phyloP scores from a whole-genome alignment of 2,329 filamentous ascomycete genomes.

The Colletotrichum limetticola region DNA sequence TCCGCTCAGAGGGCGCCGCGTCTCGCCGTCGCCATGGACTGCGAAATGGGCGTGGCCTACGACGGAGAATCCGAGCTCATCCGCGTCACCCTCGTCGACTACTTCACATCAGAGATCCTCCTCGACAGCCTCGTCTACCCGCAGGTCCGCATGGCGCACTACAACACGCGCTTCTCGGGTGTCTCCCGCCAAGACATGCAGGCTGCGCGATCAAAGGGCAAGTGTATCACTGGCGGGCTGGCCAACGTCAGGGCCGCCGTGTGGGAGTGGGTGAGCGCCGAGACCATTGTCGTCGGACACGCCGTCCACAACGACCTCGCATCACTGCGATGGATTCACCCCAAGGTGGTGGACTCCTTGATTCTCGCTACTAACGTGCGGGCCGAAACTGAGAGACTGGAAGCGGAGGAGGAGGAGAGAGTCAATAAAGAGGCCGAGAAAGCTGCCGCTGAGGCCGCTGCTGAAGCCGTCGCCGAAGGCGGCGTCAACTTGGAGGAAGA shows the following conservation, averaged over 20 bases:
- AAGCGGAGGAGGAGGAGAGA: constrained; percentile 32
- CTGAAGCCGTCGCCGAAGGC: background rate
- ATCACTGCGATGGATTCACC: constrained; percentile 60
- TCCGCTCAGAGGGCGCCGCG: background rate
- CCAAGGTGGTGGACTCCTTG: constrained; percentile 56
- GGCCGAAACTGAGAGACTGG: constrained; percentile 26
- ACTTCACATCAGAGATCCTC: constrained; percentile 58
- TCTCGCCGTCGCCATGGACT: constrained; percentile 59
- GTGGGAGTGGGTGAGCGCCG: constrained; percentile 54
- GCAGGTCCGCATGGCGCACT: constrained; percentile 55
- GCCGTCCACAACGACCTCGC: constrained; percentile 53
- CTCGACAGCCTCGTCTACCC: constrained; percentile 63
- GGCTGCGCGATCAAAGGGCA: constrained; percentile 42
- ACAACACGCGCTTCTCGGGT: constrained; percentile 62
- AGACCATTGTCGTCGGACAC: constrained; percentile 62
- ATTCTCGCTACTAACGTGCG: constrained; percentile 42
- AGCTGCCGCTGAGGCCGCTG: too few species aligned
- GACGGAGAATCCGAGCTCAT: constrained; percentile 61
- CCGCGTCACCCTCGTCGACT: constrained; percentile 61
- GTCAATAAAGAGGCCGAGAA: constrained; percentile 11
- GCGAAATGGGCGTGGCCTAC: constrained; percentile 62
- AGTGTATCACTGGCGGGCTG: constrained; percentile 51
- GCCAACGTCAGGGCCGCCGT: constrained; percentile 53
- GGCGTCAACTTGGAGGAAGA: background rate
- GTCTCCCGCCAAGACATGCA: constrained; percentile 53